Conservation (phyloP, 805 yeast genomes). For the Wickerhamiella australiensis region DNA sequence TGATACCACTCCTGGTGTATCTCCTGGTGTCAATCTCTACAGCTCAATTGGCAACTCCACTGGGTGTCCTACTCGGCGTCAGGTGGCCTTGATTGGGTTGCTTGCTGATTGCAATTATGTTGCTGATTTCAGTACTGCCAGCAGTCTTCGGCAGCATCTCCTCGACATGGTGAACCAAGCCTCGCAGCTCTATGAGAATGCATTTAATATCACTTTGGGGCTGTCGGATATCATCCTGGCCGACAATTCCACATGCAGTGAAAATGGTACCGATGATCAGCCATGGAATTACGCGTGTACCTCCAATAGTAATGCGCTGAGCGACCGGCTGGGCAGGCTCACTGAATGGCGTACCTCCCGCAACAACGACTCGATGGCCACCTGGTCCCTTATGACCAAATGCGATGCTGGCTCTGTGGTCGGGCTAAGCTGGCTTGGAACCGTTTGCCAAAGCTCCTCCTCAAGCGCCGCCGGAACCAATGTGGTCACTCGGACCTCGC, state of each 20-base stretch:
- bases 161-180: constrained; percentile 28
- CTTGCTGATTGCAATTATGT: constrained; percentile 31
- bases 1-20: constrained; percentile 22
- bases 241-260: constrained; percentile 24
- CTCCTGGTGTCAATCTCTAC: constrained; percentile 21
- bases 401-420: constrained; percentile 29
- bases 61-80: constrained; percentile 27
- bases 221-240: constrained; percentile 22
- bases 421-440: constrained; percentile 31
- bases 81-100: constrained; percentile 29
- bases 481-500: constrained; percentile 26
- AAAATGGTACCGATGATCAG: constrained; percentile 13
- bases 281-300: constrained; percentile 26
- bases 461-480: constrained; percentile 25
- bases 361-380: constrained; percentile 26
- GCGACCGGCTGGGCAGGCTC: constrained; percentile 24
- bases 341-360: constrained; percentile 26
- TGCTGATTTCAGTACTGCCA: constrained; percentile 21
- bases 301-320: constrained; percentile 15
- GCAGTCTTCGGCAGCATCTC: constrained; percentile 25
- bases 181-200: constrained; percentile 26
- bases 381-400: constrained; percentile 29
- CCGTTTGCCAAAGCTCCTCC: constrained; percentile 24
- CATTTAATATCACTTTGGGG: constrained; percentile 31
- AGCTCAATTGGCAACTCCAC: constrained; percentile 24